phyloP scores from a whole-genome alignment of 2,329 filamentous ascomycete species.

The Alternaria rosae region DNA sequence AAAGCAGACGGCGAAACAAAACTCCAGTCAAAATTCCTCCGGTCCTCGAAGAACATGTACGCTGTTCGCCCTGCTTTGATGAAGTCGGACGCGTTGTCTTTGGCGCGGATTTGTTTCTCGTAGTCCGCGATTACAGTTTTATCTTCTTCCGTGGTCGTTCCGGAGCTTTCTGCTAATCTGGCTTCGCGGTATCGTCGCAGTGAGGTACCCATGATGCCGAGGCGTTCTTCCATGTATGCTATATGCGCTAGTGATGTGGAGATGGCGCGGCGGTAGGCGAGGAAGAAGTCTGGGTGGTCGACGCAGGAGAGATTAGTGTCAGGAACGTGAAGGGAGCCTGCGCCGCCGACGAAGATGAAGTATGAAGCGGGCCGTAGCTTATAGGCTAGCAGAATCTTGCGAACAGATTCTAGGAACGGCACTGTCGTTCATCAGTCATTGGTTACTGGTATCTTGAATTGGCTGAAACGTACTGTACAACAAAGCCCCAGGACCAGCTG shows the following conservation, averaged over 20 bases:
- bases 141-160: constrained; percentile 25
- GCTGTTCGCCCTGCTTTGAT: constrained; percentile 45
- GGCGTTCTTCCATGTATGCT: constrained; percentile 45
- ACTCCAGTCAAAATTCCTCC: constrained; percentile 42
- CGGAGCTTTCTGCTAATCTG: constrained; percentile 27
- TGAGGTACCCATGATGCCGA: constrained; percentile 38
- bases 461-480: constrained; percentile 37
- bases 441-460: neutral
- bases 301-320: constrained; percentile 29
- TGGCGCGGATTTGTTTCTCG: constrained; percentile 29
- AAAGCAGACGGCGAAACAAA: constrained; percentile 45
- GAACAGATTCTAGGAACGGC: constrained; percentile 45
- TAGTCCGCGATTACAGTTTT: constrained; percentile 27
- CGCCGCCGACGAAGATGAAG: constrained; percentile 48
- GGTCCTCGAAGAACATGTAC: constrained; percentile 49
- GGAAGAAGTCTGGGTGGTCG: constrained; percentile 45
- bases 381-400: constrained; percentile 44
- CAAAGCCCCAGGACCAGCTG: constrained; percentile 34
- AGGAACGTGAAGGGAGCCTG: constrained; percentile 42
- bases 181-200: constrained; percentile 39
- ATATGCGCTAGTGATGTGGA: constrained; percentile 46
- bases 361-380: constrained; percentile 36
- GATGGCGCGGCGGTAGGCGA: constrained; percentile 46
- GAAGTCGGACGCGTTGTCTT: constrained; percentile 39
- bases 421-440: constrained; percentile 20